These are phyloP conservation scores for Pythium aristosporum DNA, from an alignment of 352 stramenopile species.

Conservation along the genomic window DNA sequence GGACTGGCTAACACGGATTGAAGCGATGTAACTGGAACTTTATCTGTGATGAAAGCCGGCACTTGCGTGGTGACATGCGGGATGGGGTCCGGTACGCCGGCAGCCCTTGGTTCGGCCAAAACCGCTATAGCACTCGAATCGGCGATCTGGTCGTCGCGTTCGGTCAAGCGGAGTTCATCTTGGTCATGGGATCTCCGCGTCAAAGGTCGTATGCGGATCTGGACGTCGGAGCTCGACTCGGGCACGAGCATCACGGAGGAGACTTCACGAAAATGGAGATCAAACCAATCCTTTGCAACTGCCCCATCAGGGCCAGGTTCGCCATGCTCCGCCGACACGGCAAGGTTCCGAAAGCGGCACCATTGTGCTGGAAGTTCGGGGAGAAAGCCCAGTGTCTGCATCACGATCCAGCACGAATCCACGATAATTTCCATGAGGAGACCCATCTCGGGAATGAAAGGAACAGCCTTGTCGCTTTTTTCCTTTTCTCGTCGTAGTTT, in stretches of 20 bases:
- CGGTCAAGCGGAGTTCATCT: background rate
- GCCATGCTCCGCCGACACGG: constrained; percentile 34
- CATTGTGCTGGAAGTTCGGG: constrained; percentile 40
- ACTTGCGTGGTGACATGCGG: constrained; percentile 35
- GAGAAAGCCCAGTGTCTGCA: constrained; percentile 56
- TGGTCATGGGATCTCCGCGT: background rate
- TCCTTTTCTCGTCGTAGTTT: constrained; percentile 20
- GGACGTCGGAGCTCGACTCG: constrained; percentile 44
- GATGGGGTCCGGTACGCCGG: background rate
- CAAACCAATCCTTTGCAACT: constrained; percentile 23
- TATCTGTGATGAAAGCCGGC: constrained; percentile 43
- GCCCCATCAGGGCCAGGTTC: constrained; percentile 18
- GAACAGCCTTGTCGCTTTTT: constrained; percentile 9
- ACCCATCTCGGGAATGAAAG: constrained; percentile 35
- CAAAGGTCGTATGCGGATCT: constrained; percentile 28
- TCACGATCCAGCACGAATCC: constrained; percentile 61
- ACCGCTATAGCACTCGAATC: background rate
- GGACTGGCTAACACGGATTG: constrained; percentile 30
- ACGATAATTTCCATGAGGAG: constrained; percentile 64
- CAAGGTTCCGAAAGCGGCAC: constrained; percentile 76
- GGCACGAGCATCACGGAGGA: constrained; percentile 66
- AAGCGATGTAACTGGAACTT: constrained; percentile 46
- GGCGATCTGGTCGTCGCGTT: background rate
- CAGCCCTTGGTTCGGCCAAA: background rate
- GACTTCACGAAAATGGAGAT: constrained; percentile 68